Percentiles rank a stretch among this genome's conserved stretches.
Conservation (phyloP, 2,329 filamentous ascomycete species). For the Sclerotinia subarctica region DNA sequence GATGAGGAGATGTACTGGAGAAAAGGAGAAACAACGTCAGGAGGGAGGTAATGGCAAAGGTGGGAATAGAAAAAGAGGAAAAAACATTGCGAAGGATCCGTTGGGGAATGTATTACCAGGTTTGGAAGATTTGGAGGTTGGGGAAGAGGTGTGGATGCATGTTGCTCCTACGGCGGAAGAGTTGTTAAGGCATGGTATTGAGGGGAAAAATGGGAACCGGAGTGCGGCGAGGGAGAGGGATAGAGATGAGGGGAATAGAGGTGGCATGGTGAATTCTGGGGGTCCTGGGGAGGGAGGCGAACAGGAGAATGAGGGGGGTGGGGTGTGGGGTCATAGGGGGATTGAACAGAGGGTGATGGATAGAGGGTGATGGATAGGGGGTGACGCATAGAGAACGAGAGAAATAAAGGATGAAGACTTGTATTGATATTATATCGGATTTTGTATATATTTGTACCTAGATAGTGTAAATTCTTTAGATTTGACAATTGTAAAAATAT, state of each 20-base stretch:
- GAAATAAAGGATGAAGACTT: no score
- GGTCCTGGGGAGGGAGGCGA: background rate
- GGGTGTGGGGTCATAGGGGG: background rate
- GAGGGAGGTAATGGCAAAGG: no score
- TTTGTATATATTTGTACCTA: background rate
- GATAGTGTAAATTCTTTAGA: background rate
- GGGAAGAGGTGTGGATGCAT: constrained; percentile 55
- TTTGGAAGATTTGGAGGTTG: constrained; percentile 35
- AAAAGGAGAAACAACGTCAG: constrained; percentile 3
- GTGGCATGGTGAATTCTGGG: background rate
- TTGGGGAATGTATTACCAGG: constrained; percentile 41
- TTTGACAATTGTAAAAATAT: background rate
- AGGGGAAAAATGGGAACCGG: constrained; percentile 3
- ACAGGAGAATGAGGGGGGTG: background rate
- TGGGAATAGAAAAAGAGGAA: constrained; percentile 32
- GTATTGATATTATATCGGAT: background rate
- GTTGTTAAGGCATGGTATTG: constrained; percentile 31
- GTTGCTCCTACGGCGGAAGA: constrained; percentile 41
- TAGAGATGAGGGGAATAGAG: background rate
- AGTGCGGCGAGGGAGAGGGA: constrained; percentile 11
- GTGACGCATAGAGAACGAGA: background rate
- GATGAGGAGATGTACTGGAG: constrained; percentile 36
- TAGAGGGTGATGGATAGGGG: constrained; percentile 16
- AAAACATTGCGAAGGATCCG: constrained; percentile 40
- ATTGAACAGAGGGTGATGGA: constrained; percentile 19